Evolutionary conservation across 306 rosid species (phyloP).

Genomic region (Quercus bicolor): DNA sequence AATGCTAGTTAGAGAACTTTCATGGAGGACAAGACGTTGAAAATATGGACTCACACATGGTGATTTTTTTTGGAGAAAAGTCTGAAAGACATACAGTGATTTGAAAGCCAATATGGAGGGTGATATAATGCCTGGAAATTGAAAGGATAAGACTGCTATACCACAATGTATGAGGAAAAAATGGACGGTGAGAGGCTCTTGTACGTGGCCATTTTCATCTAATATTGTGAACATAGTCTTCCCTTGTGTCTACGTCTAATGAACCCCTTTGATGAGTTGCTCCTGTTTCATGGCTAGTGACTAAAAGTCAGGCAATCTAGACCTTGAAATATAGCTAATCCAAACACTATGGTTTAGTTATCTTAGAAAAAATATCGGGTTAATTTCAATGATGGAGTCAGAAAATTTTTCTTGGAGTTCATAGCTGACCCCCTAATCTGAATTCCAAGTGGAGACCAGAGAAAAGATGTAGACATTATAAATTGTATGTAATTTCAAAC

Average conservation of each 20-base stretch:
- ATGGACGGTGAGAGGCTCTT: constrained; percentile 4
- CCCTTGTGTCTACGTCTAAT: constrained; percentile 14
- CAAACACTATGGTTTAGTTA: too few relatives aligned
- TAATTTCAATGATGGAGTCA: too few relatives aligned
- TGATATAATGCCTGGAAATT: not conserved
- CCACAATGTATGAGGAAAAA: constrained; percentile 5
- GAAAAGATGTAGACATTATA: too few relatives aligned
- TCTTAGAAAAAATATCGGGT: too few relatives aligned
- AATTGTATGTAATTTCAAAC: too few relatives aligned
- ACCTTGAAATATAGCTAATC: too few relatives aligned
- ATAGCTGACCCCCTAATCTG: too few relatives aligned
- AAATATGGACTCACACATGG: not conserved
- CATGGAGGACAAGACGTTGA: constrained; percentile 7
- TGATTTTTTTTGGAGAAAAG: not conserved
- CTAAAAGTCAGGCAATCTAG: too few relatives aligned
- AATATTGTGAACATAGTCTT: not conserved
- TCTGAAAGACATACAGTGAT: not conserved
- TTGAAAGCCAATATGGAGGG: constrained; percentile 11
- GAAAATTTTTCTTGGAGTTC: too few relatives aligned
- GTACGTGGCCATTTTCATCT: not conserved
- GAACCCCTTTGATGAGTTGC: too few relatives aligned
- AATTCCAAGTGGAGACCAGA: too few relatives aligned
- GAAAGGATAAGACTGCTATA: not conserved
- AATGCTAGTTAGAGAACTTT: not conserved
- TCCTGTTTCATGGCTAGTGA: too few relatives aligned